Evolutionary conservation across 2,329 filamentous ascomycete genomes (phyloP).

Genomic region (Penicillium sp.): DNA sequence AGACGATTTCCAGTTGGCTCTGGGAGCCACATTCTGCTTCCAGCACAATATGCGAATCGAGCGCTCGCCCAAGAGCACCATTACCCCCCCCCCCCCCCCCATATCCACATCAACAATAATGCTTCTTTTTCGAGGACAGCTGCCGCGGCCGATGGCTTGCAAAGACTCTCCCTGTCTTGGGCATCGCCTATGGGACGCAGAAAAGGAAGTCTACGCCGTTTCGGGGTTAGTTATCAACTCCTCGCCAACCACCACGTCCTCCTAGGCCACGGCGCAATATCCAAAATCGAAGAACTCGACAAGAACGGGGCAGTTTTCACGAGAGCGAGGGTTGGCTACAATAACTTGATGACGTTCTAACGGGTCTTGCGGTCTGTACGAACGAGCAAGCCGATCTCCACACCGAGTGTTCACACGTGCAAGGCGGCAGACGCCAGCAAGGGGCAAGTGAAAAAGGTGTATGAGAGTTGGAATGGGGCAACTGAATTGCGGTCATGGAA

Average conservation of each 20-base stretch:
- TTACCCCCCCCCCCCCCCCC: slow-evolving; percentile 24
- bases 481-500: slow-evolving; percentile 25
- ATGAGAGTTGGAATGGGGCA: slow-evolving; percentile 39
- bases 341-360: slow-evolving; percentile 25
- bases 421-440: background rate
- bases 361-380: slow-evolving; percentile 19
- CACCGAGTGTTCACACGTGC: slow-evolving; percentile 13
- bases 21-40: slow-evolving; percentile 19
- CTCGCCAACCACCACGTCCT: background rate
- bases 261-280: background rate
- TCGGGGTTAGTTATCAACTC: background rate
- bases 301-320: slow-evolving; percentile 24
- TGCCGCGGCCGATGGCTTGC: background rate
- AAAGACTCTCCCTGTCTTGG: background rate
- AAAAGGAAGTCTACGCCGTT: background rate
- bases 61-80: slow-evolving; percentile 22
- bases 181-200: background rate
- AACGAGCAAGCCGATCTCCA: slow-evolving; percentile 7
- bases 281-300: slow-evolving; percentile 4
- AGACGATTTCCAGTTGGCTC: slow-evolving; percentile 15
- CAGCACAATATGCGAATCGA: slow-evolving; percentile 31
- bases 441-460: slow-evolving; percentile 17
- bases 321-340: slow-evolving; percentile 26
- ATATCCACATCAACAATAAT: slow-evolving; percentile 27
- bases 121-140: slow-evolving; percentile 1